Percentiles rank a stretch among this genome's conserved stretches.
These are phyloP conservation scores for Annona squamosa DNA, from an alignment of 164 flowering plant species.

Conservation along the genomic window DNA sequence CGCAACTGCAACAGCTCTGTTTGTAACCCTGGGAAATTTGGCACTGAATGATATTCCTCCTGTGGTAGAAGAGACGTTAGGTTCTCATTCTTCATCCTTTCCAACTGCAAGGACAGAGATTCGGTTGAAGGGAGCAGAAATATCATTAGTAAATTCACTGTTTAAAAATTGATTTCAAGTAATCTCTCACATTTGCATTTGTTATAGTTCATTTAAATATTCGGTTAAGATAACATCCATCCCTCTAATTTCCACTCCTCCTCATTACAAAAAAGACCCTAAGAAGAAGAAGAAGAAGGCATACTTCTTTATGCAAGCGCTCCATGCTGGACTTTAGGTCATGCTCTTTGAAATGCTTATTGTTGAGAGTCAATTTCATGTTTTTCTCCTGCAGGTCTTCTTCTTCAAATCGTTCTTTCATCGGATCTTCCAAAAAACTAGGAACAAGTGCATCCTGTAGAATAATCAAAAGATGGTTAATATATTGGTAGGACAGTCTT, in stretches of 20 bases:
- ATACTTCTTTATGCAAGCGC: slow-evolving; percentile 67
- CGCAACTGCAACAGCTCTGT: slow-evolving; percentile 49
- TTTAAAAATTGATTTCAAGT: no score
- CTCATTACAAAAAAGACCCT: background rate
- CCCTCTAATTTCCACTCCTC: no score
- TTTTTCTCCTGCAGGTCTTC: slow-evolving; percentile 3
- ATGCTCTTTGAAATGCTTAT: slow-evolving; percentile 17
- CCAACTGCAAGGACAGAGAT: slow-evolving; percentile 52
- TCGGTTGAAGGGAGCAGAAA: background rate
- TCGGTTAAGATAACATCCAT: no score
- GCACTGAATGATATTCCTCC: slow-evolving; percentile 22
- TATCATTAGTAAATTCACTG: background rate
- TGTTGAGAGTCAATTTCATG: background rate
- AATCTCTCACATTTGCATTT: no score
- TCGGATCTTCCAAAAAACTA: slow-evolving; percentile 16
- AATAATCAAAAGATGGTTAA: background rate
- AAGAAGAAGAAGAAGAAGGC: slow-evolving; percentile 7
- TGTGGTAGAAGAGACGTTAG: slow-evolving; percentile 25
- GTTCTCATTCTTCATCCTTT: slow-evolving; percentile 80
- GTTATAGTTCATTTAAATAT: no score
- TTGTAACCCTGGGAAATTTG: slow-evolving; percentile 41
- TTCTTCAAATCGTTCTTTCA: background rate
- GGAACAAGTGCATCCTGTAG: slow-evolving; percentile 26
- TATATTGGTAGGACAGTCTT: background rate
- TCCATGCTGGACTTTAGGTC: slow-evolving; percentile 70